Evolutionary conservation across 805 yeast genomes (phyloP).

Genomic region (Candida saitoana): DNA sequence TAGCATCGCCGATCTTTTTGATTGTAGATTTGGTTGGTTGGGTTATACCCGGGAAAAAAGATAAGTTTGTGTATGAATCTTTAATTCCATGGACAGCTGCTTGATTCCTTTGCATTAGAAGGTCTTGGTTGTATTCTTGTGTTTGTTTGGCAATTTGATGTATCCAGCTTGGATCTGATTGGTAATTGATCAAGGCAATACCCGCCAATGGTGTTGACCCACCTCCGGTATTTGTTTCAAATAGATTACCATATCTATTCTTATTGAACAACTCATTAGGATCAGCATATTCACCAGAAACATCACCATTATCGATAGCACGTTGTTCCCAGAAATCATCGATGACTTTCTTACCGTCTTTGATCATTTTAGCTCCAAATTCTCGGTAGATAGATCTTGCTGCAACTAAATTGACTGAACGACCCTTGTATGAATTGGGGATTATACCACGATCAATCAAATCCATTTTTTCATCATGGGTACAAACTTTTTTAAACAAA

Average conservation of each 20-base stretch:
- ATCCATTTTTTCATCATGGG: conserved; percentile 76
- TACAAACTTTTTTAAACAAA: conserved; percentile 67
- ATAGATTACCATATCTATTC: conserved; percentile 27
- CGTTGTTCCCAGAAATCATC: conserved; percentile 85
- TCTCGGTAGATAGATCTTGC: conserved; percentile 87
- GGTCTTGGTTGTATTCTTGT: conserved; percentile 61
- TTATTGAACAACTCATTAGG: conserved; percentile 48
- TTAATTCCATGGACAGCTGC: conserved; percentile 56
- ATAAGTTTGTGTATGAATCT: conserved; percentile 83
- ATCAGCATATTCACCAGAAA: conserved; percentile 69
- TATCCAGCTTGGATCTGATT: conserved; percentile 74
- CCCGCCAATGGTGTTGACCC: conserved; percentile 24
- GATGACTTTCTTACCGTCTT: conserved; percentile 70
- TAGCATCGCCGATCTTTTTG: conserved; percentile 22
- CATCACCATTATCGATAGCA: conserved; percentile 57
- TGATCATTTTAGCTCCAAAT: conserved; percentile 82
- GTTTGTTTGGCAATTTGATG: conserved; percentile 79
- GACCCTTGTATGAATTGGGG: conserved; percentile 86
- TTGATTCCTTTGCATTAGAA: conserved; percentile 55
- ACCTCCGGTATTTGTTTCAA: conserved; percentile 31
- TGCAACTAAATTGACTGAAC: conserved; percentile 84
- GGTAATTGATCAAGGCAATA: conserved; percentile 39
- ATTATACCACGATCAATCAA: conserved; percentile 75
- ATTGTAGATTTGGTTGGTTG: conserved; percentile 57
- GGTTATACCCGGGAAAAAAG: conserved; percentile 66